A percentile compares a stretch with the other conserved stretches of the same genome.
These are phyloP conservation scores for Coffea canephora DNA, from an alignment of 257 asterid genomes.

Conservation along the genomic window DNA sequence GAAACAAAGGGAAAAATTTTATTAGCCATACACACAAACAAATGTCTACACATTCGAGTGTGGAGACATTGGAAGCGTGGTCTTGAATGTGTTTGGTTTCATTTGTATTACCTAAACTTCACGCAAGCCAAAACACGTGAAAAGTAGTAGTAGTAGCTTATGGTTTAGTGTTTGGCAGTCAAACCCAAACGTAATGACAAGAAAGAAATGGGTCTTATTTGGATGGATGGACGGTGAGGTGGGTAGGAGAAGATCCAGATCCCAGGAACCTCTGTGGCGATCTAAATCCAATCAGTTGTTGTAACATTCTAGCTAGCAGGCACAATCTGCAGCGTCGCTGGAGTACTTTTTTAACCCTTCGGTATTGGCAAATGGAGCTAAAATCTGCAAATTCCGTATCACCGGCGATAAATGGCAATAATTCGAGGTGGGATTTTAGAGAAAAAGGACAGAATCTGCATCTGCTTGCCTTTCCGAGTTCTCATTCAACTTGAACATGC, in stretches of 20 bases:
- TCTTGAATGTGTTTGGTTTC: not conserved
- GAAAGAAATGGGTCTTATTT: not conserved
- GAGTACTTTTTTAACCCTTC: too few relatives aligned
- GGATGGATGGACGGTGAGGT: not conserved
- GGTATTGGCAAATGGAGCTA: not conserved
- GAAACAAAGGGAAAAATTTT: too few relatives aligned
- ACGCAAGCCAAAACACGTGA: slow-evolving; percentile 18
- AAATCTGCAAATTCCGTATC: not conserved
- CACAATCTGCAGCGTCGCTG: not conserved
- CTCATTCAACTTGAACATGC: not conserved
- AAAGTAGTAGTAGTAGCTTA: not conserved
- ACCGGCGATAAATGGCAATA: not conserved
- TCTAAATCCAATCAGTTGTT: not conserved
- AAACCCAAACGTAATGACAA: not conserved
- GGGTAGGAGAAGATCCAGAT: not conserved
- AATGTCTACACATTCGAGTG: not conserved
- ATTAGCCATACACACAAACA: not conserved
- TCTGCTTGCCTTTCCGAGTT: not conserved
- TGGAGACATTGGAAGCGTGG: not conserved
- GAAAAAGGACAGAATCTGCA: not conserved
- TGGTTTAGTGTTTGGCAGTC: not conserved
- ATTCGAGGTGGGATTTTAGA: not conserved
- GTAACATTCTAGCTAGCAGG: not conserved
- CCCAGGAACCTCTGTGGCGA: not conserved
- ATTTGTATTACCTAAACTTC: slow-evolving; percentile 14